Percentiles rank a stretch among this genome's conserved stretches.
Conservation (phyloP, 1,139 yeast genomes). For the Sugiyamaella novakii region DNA sequence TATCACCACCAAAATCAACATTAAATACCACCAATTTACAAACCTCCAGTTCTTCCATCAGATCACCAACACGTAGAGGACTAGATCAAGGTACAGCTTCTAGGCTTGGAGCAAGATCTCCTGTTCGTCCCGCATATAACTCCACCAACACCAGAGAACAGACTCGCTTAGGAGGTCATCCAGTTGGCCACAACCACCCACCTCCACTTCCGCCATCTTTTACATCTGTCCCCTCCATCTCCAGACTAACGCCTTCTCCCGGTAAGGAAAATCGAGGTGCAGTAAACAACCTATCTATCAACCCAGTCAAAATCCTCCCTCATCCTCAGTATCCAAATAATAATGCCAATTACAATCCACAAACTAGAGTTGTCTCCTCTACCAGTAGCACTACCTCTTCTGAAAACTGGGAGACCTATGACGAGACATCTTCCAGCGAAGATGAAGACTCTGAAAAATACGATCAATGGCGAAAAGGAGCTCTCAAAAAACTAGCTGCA, state of each 20-base stretch:
- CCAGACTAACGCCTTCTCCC: slow-evolving; percentile 7
- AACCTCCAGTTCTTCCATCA: not conserved
- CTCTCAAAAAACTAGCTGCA: slow-evolving; percentile 25
- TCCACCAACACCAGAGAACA: too few species aligned
- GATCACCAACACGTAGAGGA: not conserved
- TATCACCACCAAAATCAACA: too few species aligned
- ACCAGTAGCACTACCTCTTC: slow-evolving; percentile 22
- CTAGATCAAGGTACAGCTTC: not conserved
- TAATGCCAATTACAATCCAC: not conserved
- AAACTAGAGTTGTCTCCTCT: slow-evolving; percentile 8
- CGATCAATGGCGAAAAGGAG: slow-evolving; percentile 31
- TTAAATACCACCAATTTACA: too few species aligned
- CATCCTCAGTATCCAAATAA: too few species aligned
- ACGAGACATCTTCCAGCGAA: slow-evolving; percentile 32
- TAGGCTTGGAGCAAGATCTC: not conserved
- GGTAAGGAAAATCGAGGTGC: slow-evolving; percentile 14
- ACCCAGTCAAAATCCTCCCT: not conserved
- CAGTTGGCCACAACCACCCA: not conserved
- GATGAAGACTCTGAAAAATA: slow-evolving; percentile 31
- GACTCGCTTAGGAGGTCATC: too few species aligned
- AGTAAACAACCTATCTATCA: too few species aligned
- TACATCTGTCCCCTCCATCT: not conserved
- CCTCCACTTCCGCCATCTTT: slow-evolving; percentile 4
- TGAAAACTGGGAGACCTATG: slow-evolving; percentile 33
- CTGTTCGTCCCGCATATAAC: slow-evolving; percentile 4